phyloP scores from a whole-genome alignment of 306 rosid species.

The Potentilla sterilis region DNA sequence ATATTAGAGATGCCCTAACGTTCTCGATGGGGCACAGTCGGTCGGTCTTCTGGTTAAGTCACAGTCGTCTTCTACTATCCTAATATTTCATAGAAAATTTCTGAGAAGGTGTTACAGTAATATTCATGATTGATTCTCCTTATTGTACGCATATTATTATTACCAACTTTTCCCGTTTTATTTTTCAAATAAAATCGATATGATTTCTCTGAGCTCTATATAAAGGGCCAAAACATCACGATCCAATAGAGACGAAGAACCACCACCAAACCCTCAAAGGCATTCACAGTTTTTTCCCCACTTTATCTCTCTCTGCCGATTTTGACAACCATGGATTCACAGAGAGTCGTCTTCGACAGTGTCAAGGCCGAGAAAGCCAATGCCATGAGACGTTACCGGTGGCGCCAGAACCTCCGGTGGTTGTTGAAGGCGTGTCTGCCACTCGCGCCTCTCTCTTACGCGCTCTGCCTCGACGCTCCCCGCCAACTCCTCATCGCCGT shows the following conservation, averaged over 20 bases:
- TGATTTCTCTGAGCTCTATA: background rate
- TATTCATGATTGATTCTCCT: background rate
- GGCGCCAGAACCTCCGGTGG: slow-evolving; percentile 27
- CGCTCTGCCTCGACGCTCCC: slow-evolving; percentile 23
- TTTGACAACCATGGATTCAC: slow-evolving; percentile 11
- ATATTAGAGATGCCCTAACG: background rate
- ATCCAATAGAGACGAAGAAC: background rate
- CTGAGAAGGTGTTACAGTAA: background rate
- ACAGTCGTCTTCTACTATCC: background rate
- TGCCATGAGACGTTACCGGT: slow-evolving; percentile 33
- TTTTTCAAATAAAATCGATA: background rate
- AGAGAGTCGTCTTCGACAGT: slow-evolving; percentile 4
- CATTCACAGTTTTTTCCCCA: background rate
- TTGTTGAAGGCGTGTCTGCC: slow-evolving; percentile 24
- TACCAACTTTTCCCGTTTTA: background rate
- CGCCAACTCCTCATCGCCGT: slow-evolving; percentile 9
- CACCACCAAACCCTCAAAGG: background rate
- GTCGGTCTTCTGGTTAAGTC: background rate
- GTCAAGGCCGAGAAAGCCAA: slow-evolving; percentile 37
- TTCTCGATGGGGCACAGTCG: background rate
- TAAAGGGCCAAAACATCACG: background rate
- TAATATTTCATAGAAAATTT: background rate
- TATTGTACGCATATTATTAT: background rate
- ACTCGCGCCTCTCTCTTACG: slow-evolving; percentile 21
- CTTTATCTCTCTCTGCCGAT: background rate